Evolutionary conservation across 2,329 filamentous ascomycete genomes (phyloP).

Genomic region (Rutstroemia sp.): DNA sequence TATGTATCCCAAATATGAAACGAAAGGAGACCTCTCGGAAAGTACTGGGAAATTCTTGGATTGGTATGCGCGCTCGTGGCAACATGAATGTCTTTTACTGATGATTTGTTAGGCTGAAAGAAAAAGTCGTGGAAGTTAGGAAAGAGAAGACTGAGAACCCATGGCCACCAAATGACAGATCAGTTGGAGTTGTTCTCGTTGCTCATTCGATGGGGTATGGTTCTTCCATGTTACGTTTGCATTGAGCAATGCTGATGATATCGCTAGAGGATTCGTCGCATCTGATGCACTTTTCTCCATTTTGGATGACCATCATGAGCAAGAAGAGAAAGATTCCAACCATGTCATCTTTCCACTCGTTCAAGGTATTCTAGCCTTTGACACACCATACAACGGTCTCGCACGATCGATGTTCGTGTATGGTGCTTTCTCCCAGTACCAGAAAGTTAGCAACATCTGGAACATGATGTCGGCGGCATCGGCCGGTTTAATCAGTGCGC

Average conservation of each 20-base stretch:
- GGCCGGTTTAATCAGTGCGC: constrained; percentile 35
- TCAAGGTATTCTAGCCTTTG: constrained; percentile 73
- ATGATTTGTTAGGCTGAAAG: neutral
- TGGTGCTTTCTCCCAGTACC: constrained; percentile 52
- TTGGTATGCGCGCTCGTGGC: constrained; percentile 34
- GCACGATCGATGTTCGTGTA: constrained; percentile 54
- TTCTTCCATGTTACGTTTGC: no score
- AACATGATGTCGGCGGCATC: constrained; percentile 49
- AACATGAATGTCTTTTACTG: neutral
- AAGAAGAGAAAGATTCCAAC: constrained; percentile 6
- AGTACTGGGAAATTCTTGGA: constrained; percentile 46
- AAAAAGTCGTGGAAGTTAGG: constrained; percentile 6
- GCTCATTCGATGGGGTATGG: constrained; percentile 72
- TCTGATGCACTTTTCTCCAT: constrained; percentile 67
- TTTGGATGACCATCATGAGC: constrained; percentile 16
- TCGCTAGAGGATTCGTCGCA: constrained; percentile 66
- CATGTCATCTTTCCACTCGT: constrained; percentile 60
- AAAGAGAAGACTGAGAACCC: neutral
- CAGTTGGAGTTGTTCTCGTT: constrained; percentile 69
- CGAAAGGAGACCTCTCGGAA: constrained; percentile 55
- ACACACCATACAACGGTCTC: constrained; percentile 73
- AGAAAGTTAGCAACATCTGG: constrained; percentile 48
- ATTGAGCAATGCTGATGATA: constrained; percentile 9
- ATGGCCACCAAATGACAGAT: constrained; percentile 32
- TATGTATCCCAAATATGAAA: constrained; percentile 67